These are phyloP conservation scores for Tricholoma sp. DNA, from an alignment of 768 basidiomycete species.

Conservation along the genomic window DNA sequence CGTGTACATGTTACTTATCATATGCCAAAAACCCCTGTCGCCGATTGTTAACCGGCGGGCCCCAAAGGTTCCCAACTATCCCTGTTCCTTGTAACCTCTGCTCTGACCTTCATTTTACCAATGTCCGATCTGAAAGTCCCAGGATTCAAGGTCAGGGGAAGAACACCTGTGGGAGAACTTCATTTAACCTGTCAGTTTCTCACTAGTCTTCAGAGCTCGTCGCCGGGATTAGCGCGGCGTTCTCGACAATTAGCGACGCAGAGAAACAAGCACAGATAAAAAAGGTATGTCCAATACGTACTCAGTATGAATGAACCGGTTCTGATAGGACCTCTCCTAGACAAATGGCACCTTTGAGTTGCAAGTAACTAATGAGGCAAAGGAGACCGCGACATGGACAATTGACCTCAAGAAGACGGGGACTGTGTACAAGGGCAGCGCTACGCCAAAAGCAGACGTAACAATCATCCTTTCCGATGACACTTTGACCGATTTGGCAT, in stretches of 20 bases:
- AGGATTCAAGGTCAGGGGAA: slow-evolving; percentile 60
- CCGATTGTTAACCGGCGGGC: background rate
- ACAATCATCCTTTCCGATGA: slow-evolving; percentile 77
- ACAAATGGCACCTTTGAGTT: slow-evolving; percentile 88
- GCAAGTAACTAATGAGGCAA: slow-evolving; percentile 66
- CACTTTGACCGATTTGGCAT: slow-evolving; percentile 64
- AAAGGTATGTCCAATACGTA: slow-evolving; percentile 42
- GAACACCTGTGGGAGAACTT: no score
- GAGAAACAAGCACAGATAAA: slow-evolving; percentile 70
- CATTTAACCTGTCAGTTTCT: background rate
- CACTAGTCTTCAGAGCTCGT: slow-evolving; percentile 66
- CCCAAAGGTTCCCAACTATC: background rate
- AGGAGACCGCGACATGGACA: slow-evolving; percentile 77
- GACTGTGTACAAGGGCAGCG: slow-evolving; percentile 66
- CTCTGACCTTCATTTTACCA: slow-evolving; percentile 14
- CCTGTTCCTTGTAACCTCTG: background rate
- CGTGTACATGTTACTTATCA: background rate
- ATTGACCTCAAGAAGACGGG: slow-evolving; percentile 91
- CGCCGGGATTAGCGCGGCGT: slow-evolving; percentile 43
- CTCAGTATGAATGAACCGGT: background rate
- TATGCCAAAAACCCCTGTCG: background rate
- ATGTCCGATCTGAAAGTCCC: slow-evolving; percentile 69
- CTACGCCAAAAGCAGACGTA: slow-evolving; percentile 76
- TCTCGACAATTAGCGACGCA: slow-evolving; percentile 48
- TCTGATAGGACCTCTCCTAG: slow-evolving; percentile 28